Evolutionary conservation across 2,329 filamentous ascomycete species (phyloP).

Genomic region (Diaporthe citrichinensis): DNA sequence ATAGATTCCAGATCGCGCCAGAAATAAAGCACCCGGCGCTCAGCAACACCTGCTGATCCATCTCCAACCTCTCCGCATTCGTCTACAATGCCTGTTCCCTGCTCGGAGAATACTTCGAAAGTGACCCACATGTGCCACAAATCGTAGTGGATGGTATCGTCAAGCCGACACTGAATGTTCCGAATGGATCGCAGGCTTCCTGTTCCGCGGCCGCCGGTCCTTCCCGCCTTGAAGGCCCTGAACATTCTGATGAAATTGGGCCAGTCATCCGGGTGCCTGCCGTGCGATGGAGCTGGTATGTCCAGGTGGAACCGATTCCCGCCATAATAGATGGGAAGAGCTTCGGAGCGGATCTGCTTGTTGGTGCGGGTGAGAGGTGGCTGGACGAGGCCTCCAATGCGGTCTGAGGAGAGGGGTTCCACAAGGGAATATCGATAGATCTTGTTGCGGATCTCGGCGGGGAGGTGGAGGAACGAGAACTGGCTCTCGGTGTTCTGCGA

Average conservation of each 20-base stretch:
- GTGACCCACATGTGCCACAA: too few relatives aligned
- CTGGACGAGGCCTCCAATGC: neutral
- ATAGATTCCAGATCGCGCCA: too few relatives aligned
- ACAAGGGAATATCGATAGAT: slow-evolving; percentile 4
- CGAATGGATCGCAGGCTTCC: neutral
- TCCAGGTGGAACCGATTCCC: neutral
- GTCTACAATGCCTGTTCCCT: too few relatives aligned
- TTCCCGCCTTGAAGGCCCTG: neutral
- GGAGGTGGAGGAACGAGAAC: neutral
- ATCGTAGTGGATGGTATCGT: too few relatives aligned
- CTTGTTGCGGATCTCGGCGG: slow-evolving; percentile 26
- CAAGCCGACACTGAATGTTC: neutral
- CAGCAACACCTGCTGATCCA: too few relatives aligned
- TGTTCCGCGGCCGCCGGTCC: neutral
- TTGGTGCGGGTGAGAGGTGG: neutral
- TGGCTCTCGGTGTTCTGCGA: neutral
- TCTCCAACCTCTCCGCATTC: too few relatives aligned
- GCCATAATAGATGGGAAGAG: slow-evolving; percentile 6
- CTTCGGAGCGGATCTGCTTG: slow-evolving; percentile 3
- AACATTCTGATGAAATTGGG: neutral
- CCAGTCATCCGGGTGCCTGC: neutral
- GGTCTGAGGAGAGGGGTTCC: accelerated
- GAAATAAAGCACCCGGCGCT: too few relatives aligned
- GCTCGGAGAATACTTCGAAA: too few relatives aligned
- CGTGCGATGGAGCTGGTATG: neutral